Base-by-base conservation (phyloP, 1,284 basidiomycete species). In the Boletellus deceptivus region DNA sequence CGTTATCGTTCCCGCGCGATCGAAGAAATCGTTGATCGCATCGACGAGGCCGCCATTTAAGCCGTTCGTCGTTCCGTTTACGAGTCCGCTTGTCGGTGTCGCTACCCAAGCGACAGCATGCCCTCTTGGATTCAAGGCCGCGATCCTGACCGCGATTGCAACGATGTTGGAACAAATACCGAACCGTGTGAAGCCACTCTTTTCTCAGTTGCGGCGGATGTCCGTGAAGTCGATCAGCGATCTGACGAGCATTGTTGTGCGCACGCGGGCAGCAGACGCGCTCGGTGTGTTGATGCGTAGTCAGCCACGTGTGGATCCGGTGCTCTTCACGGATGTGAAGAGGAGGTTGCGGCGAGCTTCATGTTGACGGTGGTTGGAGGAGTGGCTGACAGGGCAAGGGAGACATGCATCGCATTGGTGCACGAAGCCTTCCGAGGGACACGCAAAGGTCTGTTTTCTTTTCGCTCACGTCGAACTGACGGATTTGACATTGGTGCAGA, bases 161-260 rank as follows among this genome's bases (percentile, higher is more conserved):
- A 83, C 85, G 25, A 25, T 8, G 6, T 25, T 25, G 24, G 24
- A 25, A 7, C 24, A 6, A 6, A 25, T 5, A 5, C 24, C 24
- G 24, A 25, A 25, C 24, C 24, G 6, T 25, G 24, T 25, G 6
- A 25, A 25, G 7, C 24, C 24, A 7, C 6, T 5, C 24, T 25
- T 8, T 25, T 8, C 25, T 25, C 25, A 25, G 8, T 75, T 99
- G 34, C 96, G 98, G 67, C 82, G 96, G 36, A 98, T 94, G 0
- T 99, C 99, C 66, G 89, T 98, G 70, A 99, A 99, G 73, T 92
- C 93, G 35, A 81, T 91, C 0, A 82, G 86, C 53, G 96, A 99
- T 68, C 72, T 87, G 1, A 80, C 87, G 1, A 91, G 90, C 58
- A 74, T 80, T 3, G 84, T 82, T 17, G 93, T 97, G 25, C 84